Evolutionary conservation across 306 rosid species (phyloP).

Genomic region (Fragaria ananassa): DNA sequence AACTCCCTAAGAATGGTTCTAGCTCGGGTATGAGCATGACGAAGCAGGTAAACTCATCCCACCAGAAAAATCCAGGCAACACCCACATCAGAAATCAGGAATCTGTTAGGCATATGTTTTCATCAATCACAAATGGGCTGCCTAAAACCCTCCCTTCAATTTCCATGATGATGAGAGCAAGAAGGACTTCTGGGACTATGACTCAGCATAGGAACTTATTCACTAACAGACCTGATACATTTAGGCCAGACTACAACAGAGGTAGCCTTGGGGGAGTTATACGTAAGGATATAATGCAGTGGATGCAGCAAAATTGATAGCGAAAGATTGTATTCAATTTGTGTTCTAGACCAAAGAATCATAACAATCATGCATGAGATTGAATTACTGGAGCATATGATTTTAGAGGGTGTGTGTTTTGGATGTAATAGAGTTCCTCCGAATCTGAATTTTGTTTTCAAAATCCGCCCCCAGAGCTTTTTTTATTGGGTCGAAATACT

Average conservation of each 20-base stretch:
- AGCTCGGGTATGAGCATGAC: slow-evolving; percentile 31
- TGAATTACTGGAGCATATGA: not conserved
- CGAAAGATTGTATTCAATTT: not conserved
- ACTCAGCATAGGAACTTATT: slow-evolving; percentile 52
- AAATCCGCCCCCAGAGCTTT: not conserved
- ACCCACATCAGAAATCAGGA: slow-evolving; percentile 41
- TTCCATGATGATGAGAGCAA: slow-evolving; percentile 52
- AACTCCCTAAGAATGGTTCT: slow-evolving; percentile 16
- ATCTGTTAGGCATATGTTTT: slow-evolving; percentile 58
- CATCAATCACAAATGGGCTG: slow-evolving; percentile 34
- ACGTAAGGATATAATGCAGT: slow-evolving; percentile 68
- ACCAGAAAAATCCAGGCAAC: slow-evolving; percentile 36
- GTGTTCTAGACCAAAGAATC: not conserved
- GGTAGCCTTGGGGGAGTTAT: slow-evolving; percentile 51
- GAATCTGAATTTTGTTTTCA: not conserved
- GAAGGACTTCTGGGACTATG: slow-evolving; percentile 52
- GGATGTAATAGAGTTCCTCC: not conserved
- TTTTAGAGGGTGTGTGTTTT: slow-evolving; percentile 7
- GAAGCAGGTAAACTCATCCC: slow-evolving; percentile 36
- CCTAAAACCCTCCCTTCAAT: slow-evolving; percentile 49
- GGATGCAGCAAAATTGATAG: slow-evolving; percentile 57
- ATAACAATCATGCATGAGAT: not conserved
- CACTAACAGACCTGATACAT: slow-evolving; percentile 23
- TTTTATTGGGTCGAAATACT: not conserved
- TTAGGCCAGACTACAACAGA: slow-evolving; percentile 26